Evolutionary conservation across 306 rosid species (phyloP).

Genomic region (Quercus engelmannii): DNA sequence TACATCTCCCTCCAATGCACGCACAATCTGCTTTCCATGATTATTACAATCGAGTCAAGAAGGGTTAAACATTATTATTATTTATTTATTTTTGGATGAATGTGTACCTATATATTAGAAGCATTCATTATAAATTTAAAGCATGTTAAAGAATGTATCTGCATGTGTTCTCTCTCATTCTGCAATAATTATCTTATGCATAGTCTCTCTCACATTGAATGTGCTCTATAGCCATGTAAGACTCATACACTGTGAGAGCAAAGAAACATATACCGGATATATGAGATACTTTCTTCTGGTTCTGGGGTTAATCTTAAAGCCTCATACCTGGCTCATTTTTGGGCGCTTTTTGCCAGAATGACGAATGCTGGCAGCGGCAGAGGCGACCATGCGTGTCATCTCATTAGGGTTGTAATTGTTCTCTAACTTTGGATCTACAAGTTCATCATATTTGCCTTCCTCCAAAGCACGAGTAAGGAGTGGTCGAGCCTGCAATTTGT

Average conservation of each 20-base stretch:
- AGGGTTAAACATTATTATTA: no score
- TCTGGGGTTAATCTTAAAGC: no score
- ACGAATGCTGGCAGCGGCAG: conserved; percentile 83
- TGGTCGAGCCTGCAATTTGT: conserved; percentile 72
- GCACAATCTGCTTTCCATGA: conserved; percentile 47
- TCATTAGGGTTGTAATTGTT: conserved; percentile 50
- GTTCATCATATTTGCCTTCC: conserved; percentile 51
- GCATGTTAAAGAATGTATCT: no score
- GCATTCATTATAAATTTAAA: background rate
- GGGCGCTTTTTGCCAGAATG: conserved; percentile 80
- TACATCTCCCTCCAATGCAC: conserved; percentile 72
- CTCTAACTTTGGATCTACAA: conserved; percentile 64
- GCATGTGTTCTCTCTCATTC: no score
- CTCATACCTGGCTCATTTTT: conserved; percentile 79
- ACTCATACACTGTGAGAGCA: no score
- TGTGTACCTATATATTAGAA: no score
- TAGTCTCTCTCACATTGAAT: no score
- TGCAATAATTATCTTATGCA: no score
- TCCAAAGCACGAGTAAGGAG: conserved; percentile 50
- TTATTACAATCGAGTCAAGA: background rate
- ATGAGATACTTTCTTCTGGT: no score
- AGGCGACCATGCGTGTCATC: conserved; percentile 69
- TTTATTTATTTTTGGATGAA: no score
- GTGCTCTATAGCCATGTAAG: no score
- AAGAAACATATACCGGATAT: no score